These are phyloP conservation scores for Senna siamea DNA, from an alignment of 306 rosid genomes.

Conservation along the genomic window DNA sequence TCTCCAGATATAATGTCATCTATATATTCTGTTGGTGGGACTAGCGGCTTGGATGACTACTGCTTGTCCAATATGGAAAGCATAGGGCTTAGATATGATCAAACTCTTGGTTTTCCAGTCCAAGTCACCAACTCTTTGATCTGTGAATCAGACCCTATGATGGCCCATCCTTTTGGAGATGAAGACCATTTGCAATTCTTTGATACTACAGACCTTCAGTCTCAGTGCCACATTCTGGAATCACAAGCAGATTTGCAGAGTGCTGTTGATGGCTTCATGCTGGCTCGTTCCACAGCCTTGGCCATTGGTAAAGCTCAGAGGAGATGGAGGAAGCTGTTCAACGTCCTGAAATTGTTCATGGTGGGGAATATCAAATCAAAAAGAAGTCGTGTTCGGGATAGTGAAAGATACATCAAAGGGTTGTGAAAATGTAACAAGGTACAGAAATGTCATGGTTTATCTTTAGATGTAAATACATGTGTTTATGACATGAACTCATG, in stretches of 20 bases:
- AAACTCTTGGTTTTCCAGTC: slow-evolving; percentile 56
- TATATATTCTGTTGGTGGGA: slow-evolving; percentile 64
- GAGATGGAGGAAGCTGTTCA: slow-evolving; percentile 85
- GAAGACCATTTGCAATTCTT: slow-evolving; percentile 75
- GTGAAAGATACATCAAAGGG: slow-evolving; percentile 39
- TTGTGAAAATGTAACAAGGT: slow-evolving; percentile 34
- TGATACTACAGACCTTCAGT: slow-evolving; percentile 58
- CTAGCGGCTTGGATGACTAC: slow-evolving; percentile 74
- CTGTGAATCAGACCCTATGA: slow-evolving; percentile 64
- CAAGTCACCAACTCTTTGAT: slow-evolving; percentile 66
- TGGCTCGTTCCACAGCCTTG: slow-evolving; percentile 45
- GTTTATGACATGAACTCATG: slow-evolving; percentile 35
- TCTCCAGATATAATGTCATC: slow-evolving; percentile 84
- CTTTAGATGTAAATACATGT: slow-evolving; percentile 54
- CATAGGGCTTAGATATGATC: slow-evolving; percentile 70
- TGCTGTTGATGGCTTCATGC: slow-evolving; percentile 58
- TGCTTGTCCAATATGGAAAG: slow-evolving; percentile 59
- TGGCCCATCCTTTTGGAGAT: slow-evolving; percentile 62
- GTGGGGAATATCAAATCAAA: slow-evolving; percentile 39
- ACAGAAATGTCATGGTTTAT: slow-evolving; percentile 32
- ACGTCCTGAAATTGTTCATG: slow-evolving; percentile 84
- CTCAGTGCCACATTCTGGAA: slow-evolving; percentile 52
- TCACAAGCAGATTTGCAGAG: slow-evolving; percentile 63
- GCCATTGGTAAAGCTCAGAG: slow-evolving; percentile 61
- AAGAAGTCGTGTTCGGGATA: slow-evolving; percentile 39